Evolutionary conservation across 768 basidiomycete species (phyloP), one percentile per base, ranked within the genome.

Genomic region (Boletus fagicola): DNA sequence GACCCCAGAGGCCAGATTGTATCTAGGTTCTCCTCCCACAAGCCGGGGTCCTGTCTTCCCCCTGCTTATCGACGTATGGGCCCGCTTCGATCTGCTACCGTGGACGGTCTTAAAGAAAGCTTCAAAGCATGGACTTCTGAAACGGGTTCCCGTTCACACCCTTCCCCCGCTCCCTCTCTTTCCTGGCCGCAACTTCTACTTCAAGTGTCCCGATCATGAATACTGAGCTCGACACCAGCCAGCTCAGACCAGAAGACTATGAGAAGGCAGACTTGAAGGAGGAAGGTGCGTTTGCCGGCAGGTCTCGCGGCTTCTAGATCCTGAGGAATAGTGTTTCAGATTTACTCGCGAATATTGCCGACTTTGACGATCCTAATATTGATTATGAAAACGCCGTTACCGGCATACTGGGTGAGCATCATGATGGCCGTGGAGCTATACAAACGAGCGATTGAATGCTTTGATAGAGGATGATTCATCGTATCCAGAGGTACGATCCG

Each of bases 401-500:
- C 3, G 72, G 67, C 0, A 22, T 52, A 1, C 50, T 63, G 9
- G 71, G 71, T 72, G 12, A 49, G 51, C 6, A 12, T n/a, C n/a
- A n/a, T n/a, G n/a, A n/a, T 42, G 4, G 3, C 31, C n/a, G 11
- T 24, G 5, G 18, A n/a, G 18, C 4, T 3, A 30, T 13, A 36
- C 28, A 13, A 16, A 45, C 20, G 33, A 30, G 3, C 9, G 3
- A 77, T 72, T 64, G 18, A 57, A 10, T 39, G 13, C 15, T 5
- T 43, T 18, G 30, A 8, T 53, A 77, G 80, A 81, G 66, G 87
- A 92, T 61, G 91, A 92, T 68, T 91, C 89, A 3, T 91, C 91
- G 5, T 93, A 93, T 67, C 88, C 88, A 7, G 91, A 93, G 68
- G 89, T 90, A 13, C 83, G 88, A 45, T 84, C 86, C 9, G 87